Percentiles rank a stretch among this genome's conserved stretches.
These are phyloP conservation scores for Pseudocercospora eumusae DNA, from an alignment of 2,329 filamentous ascomycete genomes.

Conservation along the genomic window DNA sequence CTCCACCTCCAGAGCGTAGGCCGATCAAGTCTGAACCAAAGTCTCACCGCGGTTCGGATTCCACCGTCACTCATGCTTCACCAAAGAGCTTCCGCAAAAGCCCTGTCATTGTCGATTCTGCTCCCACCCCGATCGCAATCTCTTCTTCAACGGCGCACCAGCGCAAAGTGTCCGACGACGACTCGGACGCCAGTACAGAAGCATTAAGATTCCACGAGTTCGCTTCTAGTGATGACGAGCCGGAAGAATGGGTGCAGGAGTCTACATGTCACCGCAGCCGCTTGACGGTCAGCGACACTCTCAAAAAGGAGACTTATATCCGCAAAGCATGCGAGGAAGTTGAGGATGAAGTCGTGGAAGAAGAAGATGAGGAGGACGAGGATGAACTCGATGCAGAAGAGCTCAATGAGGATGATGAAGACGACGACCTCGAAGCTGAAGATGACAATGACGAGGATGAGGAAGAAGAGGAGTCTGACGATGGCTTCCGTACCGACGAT, in stretches of 20 bases:
- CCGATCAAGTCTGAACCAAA: conserved; percentile 21
- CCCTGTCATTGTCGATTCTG: conserved; percentile 28
- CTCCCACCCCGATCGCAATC: conserved; percentile 18
- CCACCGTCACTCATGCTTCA: conserved; percentile 53
- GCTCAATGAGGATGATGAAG: conserved; percentile 53
- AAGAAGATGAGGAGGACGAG: conserved; percentile 59
- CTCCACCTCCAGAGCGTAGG: conserved; percentile 42
- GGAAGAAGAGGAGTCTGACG: conserved; percentile 57
- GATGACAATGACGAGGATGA: conserved; percentile 62
- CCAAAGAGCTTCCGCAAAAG: conserved; percentile 48
- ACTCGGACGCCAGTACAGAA: conserved; percentile 52
- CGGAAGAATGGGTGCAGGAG: conserved; percentile 90
- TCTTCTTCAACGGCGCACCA: conserved; percentile 38
- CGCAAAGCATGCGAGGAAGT: conserved; percentile 83
- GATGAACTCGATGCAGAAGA: conserved; percentile 49
- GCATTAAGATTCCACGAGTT: conserved; percentile 82
- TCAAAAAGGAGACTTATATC: conserved; percentile 86
- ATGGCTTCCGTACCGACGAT: conserved; percentile 81
- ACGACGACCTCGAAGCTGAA: conserved; percentile 46
- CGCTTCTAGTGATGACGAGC: conserved; percentile 74
- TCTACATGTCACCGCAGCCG: conserved; percentile 64
- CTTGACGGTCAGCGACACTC: conserved; percentile 84
- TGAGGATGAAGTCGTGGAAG: conserved; percentile 79
- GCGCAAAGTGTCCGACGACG: conserved; percentile 32
- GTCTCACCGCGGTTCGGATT: conserved; percentile 52